Evolutionary conservation across 2,329 filamentous ascomycete genomes (phyloP).

Genomic region (Phyllosticta ampelicida): DNA sequence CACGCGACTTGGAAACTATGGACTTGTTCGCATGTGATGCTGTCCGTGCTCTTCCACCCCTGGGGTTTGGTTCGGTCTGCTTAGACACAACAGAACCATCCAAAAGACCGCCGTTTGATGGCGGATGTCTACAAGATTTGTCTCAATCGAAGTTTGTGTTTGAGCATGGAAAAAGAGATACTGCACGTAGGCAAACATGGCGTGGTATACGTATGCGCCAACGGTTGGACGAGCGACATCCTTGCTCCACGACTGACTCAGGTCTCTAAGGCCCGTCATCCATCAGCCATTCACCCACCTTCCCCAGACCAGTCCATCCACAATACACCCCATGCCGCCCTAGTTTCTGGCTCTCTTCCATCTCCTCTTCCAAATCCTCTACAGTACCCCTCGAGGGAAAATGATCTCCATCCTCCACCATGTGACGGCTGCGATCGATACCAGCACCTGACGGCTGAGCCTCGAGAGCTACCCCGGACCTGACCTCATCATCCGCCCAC

Average conservation of each 20-base stretch:
- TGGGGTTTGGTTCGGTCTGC: neutral
- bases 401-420: neutral
- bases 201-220: too few relatives aligned
- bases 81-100: neutral
- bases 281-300: neutral
- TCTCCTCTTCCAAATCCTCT: neutral
- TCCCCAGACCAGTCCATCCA: neutral
- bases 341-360: neutral
- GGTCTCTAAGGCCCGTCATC: neutral
- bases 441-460: neutral
- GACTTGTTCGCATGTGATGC: neutral
- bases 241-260: neutral
- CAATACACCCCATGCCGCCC: neutral
- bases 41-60: neutral
- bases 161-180: neutral
- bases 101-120: neutral
- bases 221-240: neutral
- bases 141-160: neutral
- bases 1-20: neutral
- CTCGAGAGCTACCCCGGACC: neutral
- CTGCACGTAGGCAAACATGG: neutral
- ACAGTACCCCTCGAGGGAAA: neutral
- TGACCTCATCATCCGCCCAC: neutral
- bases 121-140: neutral
- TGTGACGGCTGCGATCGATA: neutral